A percentile compares a stretch with the other conserved stretches of the same genome.
Conservation (phyloP, 208 protist genomes). For the Novymonas esmeraldas region DNA sequence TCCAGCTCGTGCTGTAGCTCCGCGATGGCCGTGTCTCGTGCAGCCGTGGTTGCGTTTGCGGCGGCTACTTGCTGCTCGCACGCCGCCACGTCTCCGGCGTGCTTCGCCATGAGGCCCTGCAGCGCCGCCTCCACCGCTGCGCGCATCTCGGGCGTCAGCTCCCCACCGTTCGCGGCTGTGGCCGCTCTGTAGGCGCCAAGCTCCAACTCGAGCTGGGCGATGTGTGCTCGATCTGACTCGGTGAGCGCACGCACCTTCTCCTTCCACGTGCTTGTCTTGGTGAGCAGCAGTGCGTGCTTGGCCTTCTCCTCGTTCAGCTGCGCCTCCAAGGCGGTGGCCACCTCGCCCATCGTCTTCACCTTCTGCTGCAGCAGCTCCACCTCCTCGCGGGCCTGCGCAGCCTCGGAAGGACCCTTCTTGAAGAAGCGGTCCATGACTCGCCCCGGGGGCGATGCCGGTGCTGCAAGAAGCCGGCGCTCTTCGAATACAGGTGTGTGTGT, state of each 20-base stretch:
- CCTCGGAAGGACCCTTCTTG: slow-evolving; percentile 22
- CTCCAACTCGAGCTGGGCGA: slow-evolving; percentile 41
- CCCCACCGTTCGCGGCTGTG: slow-evolving; percentile 1
- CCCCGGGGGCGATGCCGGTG: neutral
- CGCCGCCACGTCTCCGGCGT: slow-evolving; percentile 9
- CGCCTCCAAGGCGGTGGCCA: slow-evolving; percentile 41
- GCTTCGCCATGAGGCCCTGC: slow-evolving; percentile 4
- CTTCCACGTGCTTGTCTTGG: slow-evolving; percentile 67
- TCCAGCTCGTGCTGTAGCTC: slow-evolving; percentile 37
- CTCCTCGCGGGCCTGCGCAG: slow-evolving; percentile 45
- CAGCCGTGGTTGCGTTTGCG: neutral
- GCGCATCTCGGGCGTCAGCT: slow-evolving; percentile 15
- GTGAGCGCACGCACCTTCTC: slow-evolving; percentile 56
- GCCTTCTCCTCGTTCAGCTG: slow-evolving; percentile 59
- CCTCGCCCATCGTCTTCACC: slow-evolving; percentile 58
- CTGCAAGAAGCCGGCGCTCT: too few species aligned
- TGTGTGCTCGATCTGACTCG: slow-evolving; percentile 45
- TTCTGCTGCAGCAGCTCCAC: slow-evolving; percentile 63
- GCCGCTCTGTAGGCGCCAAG: slow-evolving; percentile 24
- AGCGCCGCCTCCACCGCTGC: slow-evolving; percentile 30
- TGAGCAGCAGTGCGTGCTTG: slow-evolving; percentile 35
- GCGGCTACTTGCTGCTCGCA: neutral
- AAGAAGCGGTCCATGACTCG: slow-evolving; percentile 66
- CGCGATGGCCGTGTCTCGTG: neutral
- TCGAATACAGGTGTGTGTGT: too few species aligned